Evolutionary conservation across 2,329 filamentous ascomycete species (phyloP), one percentile per base, ranked within the genome.

Genomic region (Paracoccidioides brasiliensis): DNA sequence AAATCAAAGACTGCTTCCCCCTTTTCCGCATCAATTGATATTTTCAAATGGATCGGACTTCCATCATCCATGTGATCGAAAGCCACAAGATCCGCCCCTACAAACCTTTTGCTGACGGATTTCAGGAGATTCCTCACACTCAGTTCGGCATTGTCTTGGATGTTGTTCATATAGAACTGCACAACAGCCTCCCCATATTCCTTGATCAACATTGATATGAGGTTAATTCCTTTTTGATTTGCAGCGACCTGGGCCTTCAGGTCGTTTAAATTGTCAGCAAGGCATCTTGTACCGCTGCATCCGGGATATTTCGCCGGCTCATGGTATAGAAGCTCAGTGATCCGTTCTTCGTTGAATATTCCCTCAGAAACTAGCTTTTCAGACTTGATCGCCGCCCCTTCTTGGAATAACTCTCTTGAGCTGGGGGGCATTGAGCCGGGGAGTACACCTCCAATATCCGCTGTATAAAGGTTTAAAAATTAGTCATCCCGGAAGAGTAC

Each of bases 11-110:
- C 71, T 0, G 88, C 88, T 60, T 85, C 81, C 12, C 86, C 87
- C 45, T 84, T 82, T 2, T 83, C 77, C 0, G 78, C 77, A 64
- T 90, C 80, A 58, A 93, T 90, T 0, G 80, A 81, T 3, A 93
- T 78, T 57, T 81, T 82, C 9, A 91, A 76, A 51, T 80, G 76
- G 62, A 91, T 90, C 0, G 85, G 84, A n/a, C 80, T 86, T 35
- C 87, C 87, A 63, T 91, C 86, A 62, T 93, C 88, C 85, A 90
- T 91, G 70, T 82, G 86, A 64, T 93, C 88, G 7, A 83, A 74
- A 0, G 88, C 85, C 2, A 76, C 78, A 0, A 90, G 77, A 37
- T 85, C 79, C 54, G 78, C 77, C 3, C 83, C 83, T 62, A 81
- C 76, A 61, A 87, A 86, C 40, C 80, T 78, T 57, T 77, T 77